Percentiles rank a stretch among this genome's conserved stretches.
phyloP scores from a whole-genome alignment of 2,329 filamentous ascomycete species.

The Cercospora zeae-maydis region DNA sequence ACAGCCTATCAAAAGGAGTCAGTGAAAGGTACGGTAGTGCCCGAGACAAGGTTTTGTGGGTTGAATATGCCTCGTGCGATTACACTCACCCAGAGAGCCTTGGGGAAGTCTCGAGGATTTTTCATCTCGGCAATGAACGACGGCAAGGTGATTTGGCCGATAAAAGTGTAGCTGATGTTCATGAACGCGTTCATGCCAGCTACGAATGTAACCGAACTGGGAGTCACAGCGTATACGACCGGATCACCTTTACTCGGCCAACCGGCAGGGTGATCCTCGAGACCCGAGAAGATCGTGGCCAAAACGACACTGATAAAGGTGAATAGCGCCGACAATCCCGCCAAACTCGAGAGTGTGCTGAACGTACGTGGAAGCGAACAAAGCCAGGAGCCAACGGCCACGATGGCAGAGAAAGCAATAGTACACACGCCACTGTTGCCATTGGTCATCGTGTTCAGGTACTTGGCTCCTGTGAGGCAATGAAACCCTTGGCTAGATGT shows the following conservation, averaged over 20 bases:
- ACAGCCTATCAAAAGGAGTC: slow-evolving; percentile 50
- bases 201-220: slow-evolving; percentile 72
- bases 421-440: slow-evolving; percentile 68
- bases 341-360: slow-evolving; percentile 71
- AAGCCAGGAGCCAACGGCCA: slow-evolving; percentile 70
- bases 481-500: slow-evolving; percentile 75
- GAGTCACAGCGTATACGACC: slow-evolving; percentile 64
- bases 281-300: slow-evolving; percentile 74
- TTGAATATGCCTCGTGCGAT: too few relatives aligned
- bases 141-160: slow-evolving; percentile 89
- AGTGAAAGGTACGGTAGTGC: too few relatives aligned
- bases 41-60: too few relatives aligned
- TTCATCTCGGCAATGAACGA: slow-evolving; percentile 96
- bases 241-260: slow-evolving; percentile 54
- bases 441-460: slow-evolving; percentile 82
- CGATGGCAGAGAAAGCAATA: slow-evolving; percentile 71
- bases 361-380: slow-evolving; percentile 85
- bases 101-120: slow-evolving; percentile 76
- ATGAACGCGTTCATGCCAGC: slow-evolving; percentile 81
- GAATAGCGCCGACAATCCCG: slow-evolving; percentile 75
- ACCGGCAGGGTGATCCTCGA: slow-evolving; percentile 65
- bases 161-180: slow-evolving; percentile 95
- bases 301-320: slow-evolving; percentile 86
- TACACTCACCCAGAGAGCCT: slow-evolving; percentile 65
- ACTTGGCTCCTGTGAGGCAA: slow-evolving; percentile 78